Percentiles rank a stretch among this genome's conserved stretches.
Evolutionary conservation across 352 stramenopile genomes (phyloP).

Genomic region (Globisporangium echinulatum): DNA sequence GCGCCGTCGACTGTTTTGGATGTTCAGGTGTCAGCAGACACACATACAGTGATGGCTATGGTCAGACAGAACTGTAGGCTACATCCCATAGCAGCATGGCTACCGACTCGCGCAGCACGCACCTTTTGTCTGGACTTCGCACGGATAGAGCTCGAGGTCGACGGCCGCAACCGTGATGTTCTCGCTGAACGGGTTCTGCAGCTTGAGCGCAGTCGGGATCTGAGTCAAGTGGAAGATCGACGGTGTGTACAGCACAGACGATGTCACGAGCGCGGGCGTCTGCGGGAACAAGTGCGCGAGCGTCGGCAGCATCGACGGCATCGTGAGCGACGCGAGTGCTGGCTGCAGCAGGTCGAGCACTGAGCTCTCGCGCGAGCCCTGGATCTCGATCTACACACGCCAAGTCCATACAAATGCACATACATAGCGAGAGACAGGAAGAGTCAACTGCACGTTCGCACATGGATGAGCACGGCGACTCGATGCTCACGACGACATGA

Average conservation of each 20-base stretch:
- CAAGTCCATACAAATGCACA: constrained; percentile 2
- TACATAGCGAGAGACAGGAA: not conserved
- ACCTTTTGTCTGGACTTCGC: constrained; percentile 55
- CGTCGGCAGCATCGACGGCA: constrained; percentile 53
- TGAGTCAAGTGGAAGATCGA: constrained; percentile 62
- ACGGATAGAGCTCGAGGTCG: constrained; percentile 73
- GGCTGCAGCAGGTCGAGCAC: constrained; percentile 55
- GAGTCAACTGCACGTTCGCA: not conserved
- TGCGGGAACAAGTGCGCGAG: constrained; percentile 58
- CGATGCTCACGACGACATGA: too few species aligned
- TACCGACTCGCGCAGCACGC: constrained; percentile 3
- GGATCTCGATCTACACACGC: constrained; percentile 50
- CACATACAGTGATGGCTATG: not conserved
- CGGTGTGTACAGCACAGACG: constrained; percentile 66
- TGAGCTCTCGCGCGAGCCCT: constrained; percentile 44
- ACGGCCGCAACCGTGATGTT: constrained; percentile 61
- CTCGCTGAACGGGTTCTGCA: constrained; percentile 80
- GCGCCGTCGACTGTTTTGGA: constrained; percentile 22
- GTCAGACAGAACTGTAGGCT: not conserved
- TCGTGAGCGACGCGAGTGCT: constrained; percentile 43
- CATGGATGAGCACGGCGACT: too few species aligned
- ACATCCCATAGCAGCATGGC: too few species aligned
- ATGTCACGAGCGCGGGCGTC: constrained; percentile 66
- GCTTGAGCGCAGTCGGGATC: constrained; percentile 63
- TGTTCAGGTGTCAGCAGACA: too few species aligned